Conservation (phyloP, 2,329 filamentous ascomycete species). For the Monilinia polystroma region DNA sequence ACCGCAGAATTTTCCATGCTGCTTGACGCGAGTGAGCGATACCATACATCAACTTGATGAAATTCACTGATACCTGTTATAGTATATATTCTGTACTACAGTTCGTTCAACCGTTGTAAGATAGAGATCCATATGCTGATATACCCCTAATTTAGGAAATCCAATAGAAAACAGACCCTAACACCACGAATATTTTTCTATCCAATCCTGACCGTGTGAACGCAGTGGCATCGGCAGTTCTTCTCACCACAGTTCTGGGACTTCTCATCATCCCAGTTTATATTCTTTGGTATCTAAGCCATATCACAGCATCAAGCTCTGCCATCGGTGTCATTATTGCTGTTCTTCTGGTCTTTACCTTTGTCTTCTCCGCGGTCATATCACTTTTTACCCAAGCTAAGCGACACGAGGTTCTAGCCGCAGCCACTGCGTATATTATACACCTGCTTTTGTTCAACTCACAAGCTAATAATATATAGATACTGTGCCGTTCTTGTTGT, state of each 20-base stretch:
- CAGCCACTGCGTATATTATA: conserved; percentile 31
- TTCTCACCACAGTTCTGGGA: conserved; percentile 21
- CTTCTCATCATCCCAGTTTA: conserved; percentile 29
- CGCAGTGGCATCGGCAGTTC: conserved; percentile 24
- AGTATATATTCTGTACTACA: conserved; percentile 5
- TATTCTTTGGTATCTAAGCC: conserved; percentile 27
- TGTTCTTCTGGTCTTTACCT: conserved; percentile 29
- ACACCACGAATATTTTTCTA: conserved; percentile 18
- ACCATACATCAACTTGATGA: neutral
- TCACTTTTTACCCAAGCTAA: conserved; percentile 32
- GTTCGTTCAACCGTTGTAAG: neutral
- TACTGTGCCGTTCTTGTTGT: conserved; percentile 34
- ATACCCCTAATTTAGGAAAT: conserved; percentile 6
- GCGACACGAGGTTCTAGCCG: conserved; percentile 31
- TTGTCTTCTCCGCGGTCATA: conserved; percentile 28
- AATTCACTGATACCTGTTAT: neutral
- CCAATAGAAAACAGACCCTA: conserved; percentile 18
- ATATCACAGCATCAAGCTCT: neutral
- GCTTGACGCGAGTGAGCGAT: conserved; percentile 24
- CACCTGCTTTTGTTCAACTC: neutral
- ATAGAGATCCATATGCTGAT: neutral
- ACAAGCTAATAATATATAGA: conserved; percentile 20
- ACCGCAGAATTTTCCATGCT: conserved; percentile 26
- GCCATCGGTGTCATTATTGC: conserved; percentile 19
- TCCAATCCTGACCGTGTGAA: conserved; percentile 24